A percentile compares a stretch with the other conserved stretches of the same genome.
Evolutionary conservation across 768 basidiomycete genomes (phyloP).

Genomic region (Cystobasidiopsis lactophilus): DNA sequence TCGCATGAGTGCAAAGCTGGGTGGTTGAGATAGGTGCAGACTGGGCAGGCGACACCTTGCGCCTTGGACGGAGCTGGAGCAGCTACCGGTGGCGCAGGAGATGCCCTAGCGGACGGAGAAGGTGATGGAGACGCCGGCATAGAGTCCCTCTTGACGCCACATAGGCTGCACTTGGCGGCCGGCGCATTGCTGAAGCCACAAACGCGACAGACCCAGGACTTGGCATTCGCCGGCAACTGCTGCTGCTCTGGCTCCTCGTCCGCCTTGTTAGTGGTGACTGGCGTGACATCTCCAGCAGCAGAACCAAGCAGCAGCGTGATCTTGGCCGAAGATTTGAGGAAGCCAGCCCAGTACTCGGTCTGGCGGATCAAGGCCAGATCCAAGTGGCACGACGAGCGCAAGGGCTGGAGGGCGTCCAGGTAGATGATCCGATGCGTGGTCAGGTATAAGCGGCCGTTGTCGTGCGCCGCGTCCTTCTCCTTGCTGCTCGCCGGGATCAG

Average conservation of each 20-base stretch:
- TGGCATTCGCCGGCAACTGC: slow-evolving; percentile 13
- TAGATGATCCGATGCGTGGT: slow-evolving; percentile 75
- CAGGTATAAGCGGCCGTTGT: slow-evolving; percentile 46
- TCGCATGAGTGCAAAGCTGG: slow-evolving; percentile 53
- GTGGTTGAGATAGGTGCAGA: slow-evolving; percentile 84
- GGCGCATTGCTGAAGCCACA: slow-evolving; percentile 66
- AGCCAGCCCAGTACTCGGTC: slow-evolving; percentile 72
- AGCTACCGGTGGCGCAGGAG: slow-evolving; percentile 6
- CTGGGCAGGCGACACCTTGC: slow-evolving; percentile 42
- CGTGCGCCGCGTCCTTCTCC: slow-evolving; percentile 62
- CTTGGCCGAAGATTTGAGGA: slow-evolving; percentile 75
- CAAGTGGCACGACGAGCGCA: slow-evolving; percentile 41
- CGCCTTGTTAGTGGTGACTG: slow-evolving; percentile 15
- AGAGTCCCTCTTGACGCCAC: slow-evolving; percentile 40
- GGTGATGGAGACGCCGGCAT: neutral
- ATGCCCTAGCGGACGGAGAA: slow-evolving; percentile 9
- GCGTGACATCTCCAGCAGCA: neutral
- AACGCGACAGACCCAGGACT: slow-evolving; percentile 68
- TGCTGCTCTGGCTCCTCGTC: no score
- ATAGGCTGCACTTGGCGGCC: slow-evolving; percentile 40
- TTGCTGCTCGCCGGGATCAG: slow-evolving; percentile 29
- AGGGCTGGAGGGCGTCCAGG: slow-evolving; percentile 35
- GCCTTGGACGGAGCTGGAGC: slow-evolving; percentile 17
- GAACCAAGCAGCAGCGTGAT: slow-evolving; percentile 37
- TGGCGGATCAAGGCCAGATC: slow-evolving; percentile 42